phyloP scores from a whole-genome alignment of 2,329 filamentous ascomycete species.

The Alternaria gansuensis region DNA sequence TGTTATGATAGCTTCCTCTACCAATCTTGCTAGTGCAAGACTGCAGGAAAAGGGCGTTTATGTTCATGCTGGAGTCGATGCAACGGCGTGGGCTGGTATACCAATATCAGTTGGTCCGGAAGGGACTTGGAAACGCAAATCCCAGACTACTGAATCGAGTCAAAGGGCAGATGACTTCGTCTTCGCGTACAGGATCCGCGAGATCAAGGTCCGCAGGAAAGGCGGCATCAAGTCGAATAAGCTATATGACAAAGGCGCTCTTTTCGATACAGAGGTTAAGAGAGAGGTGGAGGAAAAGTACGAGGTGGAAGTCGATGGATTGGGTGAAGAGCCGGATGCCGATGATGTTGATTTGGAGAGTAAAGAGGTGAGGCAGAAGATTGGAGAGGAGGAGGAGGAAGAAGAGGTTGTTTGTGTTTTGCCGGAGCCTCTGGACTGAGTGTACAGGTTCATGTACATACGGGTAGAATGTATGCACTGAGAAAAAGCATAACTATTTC shows the following conservation, averaged over 20 bases:
- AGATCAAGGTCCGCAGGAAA: slow-evolving; percentile 18
- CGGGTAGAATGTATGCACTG: background rate
- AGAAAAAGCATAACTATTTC: background rate
- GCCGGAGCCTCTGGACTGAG: slow-evolving; percentile 1
- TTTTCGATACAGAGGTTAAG: slow-evolving; percentile 6
- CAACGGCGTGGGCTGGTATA: slow-evolving; percentile 14
- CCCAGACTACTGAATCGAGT: slow-evolving; percentile 1
- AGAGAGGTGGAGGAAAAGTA: background rate
- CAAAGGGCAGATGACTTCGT: slow-evolving; percentile 13
- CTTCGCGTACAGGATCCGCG: slow-evolving; percentile 23
- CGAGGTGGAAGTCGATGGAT: slow-evolving; percentile 6
- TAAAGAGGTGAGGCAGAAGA: slow-evolving; percentile 3
- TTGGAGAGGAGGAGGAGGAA: background rate
- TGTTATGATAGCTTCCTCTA: slow-evolving; percentile 17
- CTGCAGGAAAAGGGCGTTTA: slow-evolving; percentile 8
- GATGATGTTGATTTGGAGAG: slow-evolving; percentile 2
- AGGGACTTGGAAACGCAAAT: slow-evolving; percentile 13
- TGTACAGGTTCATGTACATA: background rate
- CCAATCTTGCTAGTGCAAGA: background rate
- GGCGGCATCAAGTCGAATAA: slow-evolving; percentile 12
- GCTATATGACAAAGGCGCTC: slow-evolving; percentile 5
- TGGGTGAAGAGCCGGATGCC: slow-evolving; percentile 2
- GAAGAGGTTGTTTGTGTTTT: slow-evolving; percentile 1
- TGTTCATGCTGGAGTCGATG: slow-evolving; percentile 17
- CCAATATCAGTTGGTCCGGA: slow-evolving; percentile 20